Evolutionary conservation across 495 filamentous ascomycete species (phyloP), one percentile per base, ranked within the genome.

Genomic region (Rhizodiscina lignyota): DNA sequence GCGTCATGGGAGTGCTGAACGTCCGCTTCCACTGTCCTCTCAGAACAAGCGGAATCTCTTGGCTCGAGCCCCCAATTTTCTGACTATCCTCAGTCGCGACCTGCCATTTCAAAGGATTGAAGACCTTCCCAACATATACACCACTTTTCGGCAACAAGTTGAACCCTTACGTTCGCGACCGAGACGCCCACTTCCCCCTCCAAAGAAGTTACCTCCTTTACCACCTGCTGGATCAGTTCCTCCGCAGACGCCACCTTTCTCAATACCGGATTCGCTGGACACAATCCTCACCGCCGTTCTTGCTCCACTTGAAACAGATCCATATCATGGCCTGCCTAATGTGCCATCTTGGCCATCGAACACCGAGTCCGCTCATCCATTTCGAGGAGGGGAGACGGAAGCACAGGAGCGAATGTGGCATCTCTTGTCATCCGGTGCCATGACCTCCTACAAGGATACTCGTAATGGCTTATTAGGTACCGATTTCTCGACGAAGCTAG

Each of bases 401-500:
- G 79, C 59, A 1, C 61, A 62, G 3, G 37, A 62, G 1, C 65
- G 79, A 4, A 46, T 83, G 18, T 37, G 50, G n/a, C 56, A 76
- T 37, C 55, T 83, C 16, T 55, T 82, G 22, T 50, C 52, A 18
- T 67, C 63, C 4, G 74, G 69, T n/a, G 54, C 54, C 13, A 65
- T 71, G 44, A 60, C 60, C 4, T 51, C 43, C 18, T 82, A 82
- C 52, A 75, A 81, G 53, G 58, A 61, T 22, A 78, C 74, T 5
- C 65, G 77, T 13, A 82, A 83, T 47, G 74, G 72, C 6, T 55
- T 81, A 4, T 48, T 81, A 2, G 77, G 76, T 5, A 43, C 56
- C 19, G 74, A 81, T 41, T 81, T 74, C 49, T 73, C 68, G 52
- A 77, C 74, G 12, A 82, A 80, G 38, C 56, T 83, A 8, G 77